A percentile compares a stretch with the other conserved stretches of the same genome.
These are phyloP conservation scores for Ilyonectria mors-panacis DNA, from an alignment of 2,329 filamentous ascomycete species.

Conservation along the genomic window DNA sequence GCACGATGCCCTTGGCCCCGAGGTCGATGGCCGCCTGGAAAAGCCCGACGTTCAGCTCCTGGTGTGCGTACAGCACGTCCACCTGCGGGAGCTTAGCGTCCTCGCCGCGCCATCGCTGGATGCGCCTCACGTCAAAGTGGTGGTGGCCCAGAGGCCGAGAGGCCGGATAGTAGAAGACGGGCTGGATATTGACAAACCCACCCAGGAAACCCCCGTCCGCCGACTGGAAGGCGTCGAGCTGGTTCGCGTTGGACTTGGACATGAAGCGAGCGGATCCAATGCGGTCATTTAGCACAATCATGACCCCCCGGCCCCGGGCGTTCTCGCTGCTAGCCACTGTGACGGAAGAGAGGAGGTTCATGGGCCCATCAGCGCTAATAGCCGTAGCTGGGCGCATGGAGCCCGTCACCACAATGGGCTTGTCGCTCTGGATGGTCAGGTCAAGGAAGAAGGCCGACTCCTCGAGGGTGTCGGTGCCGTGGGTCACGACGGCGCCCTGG, in stretches of 20 bases:
- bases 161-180: conserved; percentile 72
- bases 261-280: conserved; percentile 71
- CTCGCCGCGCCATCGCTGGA: conserved; percentile 30
- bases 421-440: conserved; percentile 68
- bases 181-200: conserved; percentile 69
- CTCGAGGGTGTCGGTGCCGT: conserved; percentile 77
- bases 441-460: conserved; percentile 76
- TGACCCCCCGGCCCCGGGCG: conserved; percentile 66
- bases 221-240: conserved; percentile 73
- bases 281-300: conserved; percentile 75
- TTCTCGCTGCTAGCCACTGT: conserved; percentile 65
- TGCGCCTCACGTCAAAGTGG: conserved; percentile 56
- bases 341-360: conserved; percentile 74
- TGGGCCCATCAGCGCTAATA: conserved; percentile 73
- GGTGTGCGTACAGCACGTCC: conserved; percentile 70
- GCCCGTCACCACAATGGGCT: conserved; percentile 73
- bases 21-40: conserved; percentile 63
- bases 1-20: conserved; percentile 69
- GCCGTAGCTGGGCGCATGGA: conserved; percentile 76
- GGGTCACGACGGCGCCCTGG: conserved; percentile 71
- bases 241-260: conserved; percentile 75
- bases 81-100: conserved; percentile 64
- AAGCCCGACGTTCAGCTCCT: conserved; percentile 65
- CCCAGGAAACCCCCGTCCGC: conserved; percentile 71
- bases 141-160: conserved; percentile 62